These are phyloP conservation scores for Sugiyamaella lignohabitans DNA, from an alignment of 805 yeast genomes.

Conservation along the genomic window DNA sequence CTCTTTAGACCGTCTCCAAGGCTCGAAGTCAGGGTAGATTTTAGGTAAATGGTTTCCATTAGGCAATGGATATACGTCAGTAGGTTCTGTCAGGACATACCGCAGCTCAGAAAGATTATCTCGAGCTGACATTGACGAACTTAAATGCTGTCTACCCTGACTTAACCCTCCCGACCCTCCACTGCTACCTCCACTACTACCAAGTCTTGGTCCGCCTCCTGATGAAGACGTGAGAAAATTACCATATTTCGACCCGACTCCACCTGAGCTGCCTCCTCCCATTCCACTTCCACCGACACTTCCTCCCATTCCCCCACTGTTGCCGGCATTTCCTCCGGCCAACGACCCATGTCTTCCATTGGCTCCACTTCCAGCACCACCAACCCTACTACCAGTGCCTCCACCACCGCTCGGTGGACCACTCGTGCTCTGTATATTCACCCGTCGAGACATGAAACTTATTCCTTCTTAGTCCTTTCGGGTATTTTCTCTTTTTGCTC, in stretches of 20 bases:
- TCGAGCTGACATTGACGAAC: constrained; percentile 7
- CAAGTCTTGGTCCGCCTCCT: background rate
- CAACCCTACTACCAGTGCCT: background rate
- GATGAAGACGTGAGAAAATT: background rate
- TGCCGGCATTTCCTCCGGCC: background rate
- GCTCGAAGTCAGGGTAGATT: constrained; percentile 60
- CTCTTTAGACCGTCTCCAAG: constrained; percentile 56
- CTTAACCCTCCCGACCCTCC: background rate
- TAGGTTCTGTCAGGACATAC: constrained; percentile 31
- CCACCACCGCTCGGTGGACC: background rate
- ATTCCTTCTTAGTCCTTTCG: background rate
- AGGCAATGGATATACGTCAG: constrained; percentile 32
- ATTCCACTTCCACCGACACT: background rate
- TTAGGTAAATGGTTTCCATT: background rate
- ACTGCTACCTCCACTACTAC: background rate
- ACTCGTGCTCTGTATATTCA: background rate
- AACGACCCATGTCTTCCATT: no score
- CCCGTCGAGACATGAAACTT: background rate
- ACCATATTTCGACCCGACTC: no score
- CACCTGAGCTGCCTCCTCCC: no score
- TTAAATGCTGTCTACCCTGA: background rate
- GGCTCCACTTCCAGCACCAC: background rate
- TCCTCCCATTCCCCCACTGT: background rate
- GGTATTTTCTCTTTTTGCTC: no score
- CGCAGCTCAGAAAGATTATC: constrained; percentile 27